Conservation (phyloP, 2,329 filamentous ascomycete genomes). For the Cryphonectria nitschkei region DNA sequence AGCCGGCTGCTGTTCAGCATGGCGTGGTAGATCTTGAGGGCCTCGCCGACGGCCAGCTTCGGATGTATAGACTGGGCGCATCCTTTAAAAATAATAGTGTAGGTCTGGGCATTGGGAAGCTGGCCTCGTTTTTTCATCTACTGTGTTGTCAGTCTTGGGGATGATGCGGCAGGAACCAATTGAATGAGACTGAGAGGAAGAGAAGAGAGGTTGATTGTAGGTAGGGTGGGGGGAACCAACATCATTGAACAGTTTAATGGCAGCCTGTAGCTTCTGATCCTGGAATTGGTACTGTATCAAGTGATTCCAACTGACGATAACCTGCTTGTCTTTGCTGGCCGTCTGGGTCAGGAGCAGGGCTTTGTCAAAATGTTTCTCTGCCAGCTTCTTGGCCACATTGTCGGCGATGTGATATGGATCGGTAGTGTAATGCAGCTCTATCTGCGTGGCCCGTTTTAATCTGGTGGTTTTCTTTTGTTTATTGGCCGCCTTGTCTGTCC, state of each 20-base stretch:
- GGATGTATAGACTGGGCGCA: constrained; percentile 64
- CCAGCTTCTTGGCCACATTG: constrained; percentile 65
- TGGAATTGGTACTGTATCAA: constrained; percentile 73
- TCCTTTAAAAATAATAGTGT: constrained; percentile 80
- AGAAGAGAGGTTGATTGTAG: not conserved
- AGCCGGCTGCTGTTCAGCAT: constrained; percentile 68
- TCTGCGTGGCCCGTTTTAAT: constrained; percentile 35
- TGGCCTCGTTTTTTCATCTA: constrained; percentile 95
- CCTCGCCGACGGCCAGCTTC: constrained; percentile 65
- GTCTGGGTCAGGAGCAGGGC: constrained; percentile 70
- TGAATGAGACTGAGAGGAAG: not conserved
- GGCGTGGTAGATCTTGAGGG: constrained; percentile 75
- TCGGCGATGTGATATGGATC: constrained; percentile 76
- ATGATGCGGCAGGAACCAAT: not conserved
- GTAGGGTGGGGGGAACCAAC: constrained; percentile 46
- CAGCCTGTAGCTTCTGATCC: constrained; percentile 61
- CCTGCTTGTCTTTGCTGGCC: constrained; percentile 67
- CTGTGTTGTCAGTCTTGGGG: constrained; percentile 29
- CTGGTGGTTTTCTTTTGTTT: constrained; percentile 38
- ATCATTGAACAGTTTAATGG: constrained; percentile 87
- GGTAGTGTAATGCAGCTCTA: constrained; percentile 63
- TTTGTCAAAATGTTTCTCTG: constrained; percentile 63
- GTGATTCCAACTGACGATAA: constrained; percentile 85
- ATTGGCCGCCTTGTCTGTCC: constrained; percentile 27
- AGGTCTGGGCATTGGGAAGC: constrained; percentile 79